phyloP scores from a whole-genome alignment of 2,329 filamentous ascomycete genomes.

The Calonectria honghensis region DNA sequence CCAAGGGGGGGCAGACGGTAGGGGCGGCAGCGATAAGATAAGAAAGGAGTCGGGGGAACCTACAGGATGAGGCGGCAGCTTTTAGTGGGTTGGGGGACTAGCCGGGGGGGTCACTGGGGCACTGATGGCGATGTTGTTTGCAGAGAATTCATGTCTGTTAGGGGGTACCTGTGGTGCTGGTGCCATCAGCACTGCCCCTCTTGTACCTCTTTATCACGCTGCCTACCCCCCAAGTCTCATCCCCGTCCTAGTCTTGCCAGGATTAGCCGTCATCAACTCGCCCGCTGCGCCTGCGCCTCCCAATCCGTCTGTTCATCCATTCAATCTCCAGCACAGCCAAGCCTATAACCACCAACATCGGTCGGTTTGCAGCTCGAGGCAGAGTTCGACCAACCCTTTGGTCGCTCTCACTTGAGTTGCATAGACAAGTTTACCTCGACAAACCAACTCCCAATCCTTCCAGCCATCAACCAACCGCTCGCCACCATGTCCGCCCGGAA shows the following conservation, averaged over 20 bases:
- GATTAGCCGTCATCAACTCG: constrained; percentile 31
- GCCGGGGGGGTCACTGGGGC: constrained; percentile 19
- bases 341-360: constrained; percentile 31
- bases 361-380: constrained; percentile 57
- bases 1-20: constrained; percentile 26
- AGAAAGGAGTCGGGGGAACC: constrained; percentile 11
- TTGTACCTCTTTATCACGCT: constrained; percentile 29
- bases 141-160: constrained; percentile 25
- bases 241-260: constrained; percentile 24
- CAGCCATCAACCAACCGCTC: constrained; percentile 5
- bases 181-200: too few species aligned
- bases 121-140: constrained; percentile 11
- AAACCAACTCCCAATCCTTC: not conserved
- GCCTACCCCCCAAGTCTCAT: constrained; percentile 9
- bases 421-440: not conserved
- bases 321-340: constrained; percentile 20
- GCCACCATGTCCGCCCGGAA: constrained; percentile 85
- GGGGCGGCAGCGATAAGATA: constrained; percentile 46
- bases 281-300: constrained; percentile 31
- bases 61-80: constrained; percentile 12
- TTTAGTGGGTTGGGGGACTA: constrained; percentile 17
- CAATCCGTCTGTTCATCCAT: constrained; percentile 11
- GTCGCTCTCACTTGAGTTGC: constrained; percentile 55
- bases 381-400: constrained; percentile 58
- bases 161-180: not conserved